Percentiles rank a stretch among this genome's conserved stretches.
Conservation (phyloP, 192 early-diverging fungal genomes). For the Entomortierella chlamydospora region DNA sequence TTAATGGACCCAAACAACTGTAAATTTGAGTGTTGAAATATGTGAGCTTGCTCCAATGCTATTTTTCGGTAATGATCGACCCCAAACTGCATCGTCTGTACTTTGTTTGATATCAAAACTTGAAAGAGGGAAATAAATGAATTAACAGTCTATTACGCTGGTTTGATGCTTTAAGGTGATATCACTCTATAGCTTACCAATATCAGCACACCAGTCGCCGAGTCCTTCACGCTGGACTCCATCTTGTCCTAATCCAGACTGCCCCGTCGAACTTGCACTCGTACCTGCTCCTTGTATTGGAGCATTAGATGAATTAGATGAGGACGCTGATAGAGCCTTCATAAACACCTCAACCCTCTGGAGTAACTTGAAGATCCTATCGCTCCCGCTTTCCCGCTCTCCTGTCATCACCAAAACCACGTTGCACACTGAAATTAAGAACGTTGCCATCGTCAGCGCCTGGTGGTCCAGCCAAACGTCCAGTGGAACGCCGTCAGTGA, state of each 20-base stretch:
- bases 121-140: background rate
- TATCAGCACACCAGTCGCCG: constrained; percentile 52
- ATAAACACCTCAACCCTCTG: constrained; percentile 40
- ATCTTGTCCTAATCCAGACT: background rate
- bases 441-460: constrained; percentile 62
- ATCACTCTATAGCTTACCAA: constrained; percentile 15
- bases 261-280: background rate
- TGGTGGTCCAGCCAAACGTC: constrained; percentile 62
- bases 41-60: constrained; percentile 48
- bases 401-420: constrained; percentile 67
- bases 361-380: constrained; percentile 25
- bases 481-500: constrained; percentile 49
- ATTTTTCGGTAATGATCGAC: constrained; percentile 31
- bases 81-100: constrained; percentile 44
- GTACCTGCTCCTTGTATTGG: background rate
- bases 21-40: constrained; percentile 47
- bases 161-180: no score
- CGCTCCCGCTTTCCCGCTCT: constrained; percentile 34
- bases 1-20: constrained; percentile 47
- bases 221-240: constrained; percentile 17
- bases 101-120: constrained; percentile 42
- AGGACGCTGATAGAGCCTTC: constrained; percentile 35
- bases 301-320: background rate
- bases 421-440: constrained; percentile 74
- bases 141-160: background rate